These are phyloP conservation scores for Paecilomyces formosus DNA, from an alignment of 2,329 filamentous ascomycete genomes.

Conservation along the genomic window DNA sequence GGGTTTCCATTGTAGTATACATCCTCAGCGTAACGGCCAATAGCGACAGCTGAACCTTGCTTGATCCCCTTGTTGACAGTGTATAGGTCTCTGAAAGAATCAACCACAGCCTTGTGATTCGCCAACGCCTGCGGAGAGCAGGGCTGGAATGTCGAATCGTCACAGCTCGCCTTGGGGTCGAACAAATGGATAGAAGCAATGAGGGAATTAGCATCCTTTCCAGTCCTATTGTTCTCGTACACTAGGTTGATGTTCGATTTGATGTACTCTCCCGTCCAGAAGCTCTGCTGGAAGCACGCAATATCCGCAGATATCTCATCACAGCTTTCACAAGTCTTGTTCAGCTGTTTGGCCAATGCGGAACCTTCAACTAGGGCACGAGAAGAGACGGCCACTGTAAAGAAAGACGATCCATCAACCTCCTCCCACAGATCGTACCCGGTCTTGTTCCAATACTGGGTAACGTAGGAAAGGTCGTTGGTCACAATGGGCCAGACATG, in stretches of 20 bases:
- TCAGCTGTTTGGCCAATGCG: slow-evolving; percentile 56
- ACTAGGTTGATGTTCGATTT: slow-evolving; percentile 57
- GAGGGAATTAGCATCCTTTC: slow-evolving; percentile 66
- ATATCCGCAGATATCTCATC: slow-evolving; percentile 60
- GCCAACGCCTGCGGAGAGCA: slow-evolving; percentile 62
- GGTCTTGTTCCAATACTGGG: slow-evolving; percentile 44
- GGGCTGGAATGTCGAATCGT: slow-evolving; percentile 62
- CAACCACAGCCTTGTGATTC: slow-evolving; percentile 68
- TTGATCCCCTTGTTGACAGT: slow-evolving; percentile 38
- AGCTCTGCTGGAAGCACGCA: slow-evolving; percentile 65
- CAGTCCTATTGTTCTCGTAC: slow-evolving; percentile 54
- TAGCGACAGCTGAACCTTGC: slow-evolving; percentile 28
- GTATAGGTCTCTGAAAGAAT: slow-evolving; percentile 68
- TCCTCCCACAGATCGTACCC: slow-evolving; percentile 81
- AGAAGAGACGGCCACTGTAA: slow-evolving; percentile 64
- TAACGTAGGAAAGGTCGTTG: slow-evolving; percentile 68
- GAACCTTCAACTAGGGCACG: slow-evolving; percentile 55
- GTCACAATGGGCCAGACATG: slow-evolving; percentile 65
- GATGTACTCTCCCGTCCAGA: slow-evolving; percentile 61
- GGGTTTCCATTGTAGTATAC: slow-evolving; percentile 71
- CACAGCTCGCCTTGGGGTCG: slow-evolving; percentile 24
- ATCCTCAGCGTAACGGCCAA: slow-evolving; percentile 64
- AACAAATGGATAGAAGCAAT: slow-evolving; percentile 40
- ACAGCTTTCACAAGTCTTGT: slow-evolving; percentile 54
- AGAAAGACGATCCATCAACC: slow-evolving; percentile 68